These are phyloP conservation scores for Fusarium compactum DNA, from an alignment of 2,329 filamentous ascomycete species.

Conservation along the genomic window DNA sequence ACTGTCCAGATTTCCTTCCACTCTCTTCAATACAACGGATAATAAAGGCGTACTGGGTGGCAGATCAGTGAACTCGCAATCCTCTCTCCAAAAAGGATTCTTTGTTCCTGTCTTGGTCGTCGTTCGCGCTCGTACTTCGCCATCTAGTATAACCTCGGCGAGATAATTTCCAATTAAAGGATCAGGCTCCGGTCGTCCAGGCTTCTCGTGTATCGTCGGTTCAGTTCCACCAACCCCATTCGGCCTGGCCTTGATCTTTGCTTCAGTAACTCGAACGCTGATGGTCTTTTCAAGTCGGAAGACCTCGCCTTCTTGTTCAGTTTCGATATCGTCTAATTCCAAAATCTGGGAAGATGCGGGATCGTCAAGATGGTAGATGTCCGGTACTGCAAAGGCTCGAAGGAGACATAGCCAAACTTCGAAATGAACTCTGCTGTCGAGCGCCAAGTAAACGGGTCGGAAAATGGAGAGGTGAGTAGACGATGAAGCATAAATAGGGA, in stretches of 20 bases:
- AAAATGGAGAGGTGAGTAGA: constrained; percentile 80
- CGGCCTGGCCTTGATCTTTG: constrained; percentile 64
- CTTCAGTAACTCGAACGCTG: constrained; percentile 69
- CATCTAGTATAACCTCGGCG: constrained; percentile 82
- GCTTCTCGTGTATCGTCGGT: constrained; percentile 38
- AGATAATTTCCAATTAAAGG: constrained; percentile 75
- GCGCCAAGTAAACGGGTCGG: constrained; percentile 87
- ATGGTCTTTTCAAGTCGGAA: constrained; percentile 74
- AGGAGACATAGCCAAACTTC: constrained; percentile 97
- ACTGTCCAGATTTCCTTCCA: constrained; percentile 63
- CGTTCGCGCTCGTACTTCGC: constrained; percentile 81
- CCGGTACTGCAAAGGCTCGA: constrained; percentile 90
- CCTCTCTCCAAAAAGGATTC: constrained; percentile 86
- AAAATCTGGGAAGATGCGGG: constrained; percentile 57
- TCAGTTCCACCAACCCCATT: constrained; percentile 38
- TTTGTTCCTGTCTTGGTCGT: constrained; percentile 77
- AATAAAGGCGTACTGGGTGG: constrained; percentile 76
- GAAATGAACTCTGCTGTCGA: constrained; percentile 90
- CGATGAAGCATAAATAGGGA: constrained; percentile 87
- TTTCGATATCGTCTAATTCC: constrained; percentile 55
- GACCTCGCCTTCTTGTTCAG: constrained; percentile 60
- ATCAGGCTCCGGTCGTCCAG: constrained; percentile 53
- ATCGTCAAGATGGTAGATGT: constrained; percentile 78
- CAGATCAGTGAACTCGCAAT: constrained; percentile 80
- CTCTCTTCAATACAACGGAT: constrained; percentile 77